These are phyloP conservation scores for Tetrahymena thermophila DNA, from an alignment of 73 alveolate species.

Conservation along the genomic window DNA sequence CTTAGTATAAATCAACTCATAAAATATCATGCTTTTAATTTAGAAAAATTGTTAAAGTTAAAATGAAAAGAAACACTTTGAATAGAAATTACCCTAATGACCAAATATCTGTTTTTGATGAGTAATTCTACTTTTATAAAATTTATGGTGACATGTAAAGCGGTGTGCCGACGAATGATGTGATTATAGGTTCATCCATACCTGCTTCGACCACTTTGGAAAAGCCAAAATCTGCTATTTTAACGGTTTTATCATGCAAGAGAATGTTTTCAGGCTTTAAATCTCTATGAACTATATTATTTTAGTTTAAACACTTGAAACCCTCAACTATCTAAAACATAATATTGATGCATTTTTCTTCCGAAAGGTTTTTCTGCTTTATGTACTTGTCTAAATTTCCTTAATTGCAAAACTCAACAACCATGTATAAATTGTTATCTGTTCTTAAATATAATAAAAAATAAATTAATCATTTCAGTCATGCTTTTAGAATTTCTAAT, in stretches of 20 bases:
- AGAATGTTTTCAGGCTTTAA: constrained; percentile 51
- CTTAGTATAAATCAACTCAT: constrained; percentile 68
- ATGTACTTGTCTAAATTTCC: background rate
- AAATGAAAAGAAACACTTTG: background rate
- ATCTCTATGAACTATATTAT: constrained; percentile 47
- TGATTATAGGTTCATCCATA: constrained; percentile 29
- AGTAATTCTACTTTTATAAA: constrained; percentile 55
- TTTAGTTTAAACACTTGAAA: background rate
- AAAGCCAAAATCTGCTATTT: constrained; percentile 53
- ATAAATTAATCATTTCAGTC: background rate
- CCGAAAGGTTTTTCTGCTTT: background rate
- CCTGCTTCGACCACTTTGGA: constrained; percentile 12
- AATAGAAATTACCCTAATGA: constrained; percentile 58
- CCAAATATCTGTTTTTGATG: constrained; percentile 81
- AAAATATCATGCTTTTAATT: constrained; percentile 46
- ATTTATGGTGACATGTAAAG: constrained; percentile 83
- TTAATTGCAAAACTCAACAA: background rate
- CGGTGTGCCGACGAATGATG: constrained; percentile 79
- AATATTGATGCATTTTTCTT: constrained; percentile 17
- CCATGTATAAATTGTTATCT: background rate
- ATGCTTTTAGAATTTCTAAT: background rate
- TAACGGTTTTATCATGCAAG: constrained; percentile 49
- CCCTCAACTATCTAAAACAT: constrained; percentile 27
- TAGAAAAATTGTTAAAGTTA: background rate
- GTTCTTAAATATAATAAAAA: background rate